Evolutionary conservation across 805 yeast genomes (phyloP).

Genomic region (Cyberlindnera galapagoensis): DNA sequence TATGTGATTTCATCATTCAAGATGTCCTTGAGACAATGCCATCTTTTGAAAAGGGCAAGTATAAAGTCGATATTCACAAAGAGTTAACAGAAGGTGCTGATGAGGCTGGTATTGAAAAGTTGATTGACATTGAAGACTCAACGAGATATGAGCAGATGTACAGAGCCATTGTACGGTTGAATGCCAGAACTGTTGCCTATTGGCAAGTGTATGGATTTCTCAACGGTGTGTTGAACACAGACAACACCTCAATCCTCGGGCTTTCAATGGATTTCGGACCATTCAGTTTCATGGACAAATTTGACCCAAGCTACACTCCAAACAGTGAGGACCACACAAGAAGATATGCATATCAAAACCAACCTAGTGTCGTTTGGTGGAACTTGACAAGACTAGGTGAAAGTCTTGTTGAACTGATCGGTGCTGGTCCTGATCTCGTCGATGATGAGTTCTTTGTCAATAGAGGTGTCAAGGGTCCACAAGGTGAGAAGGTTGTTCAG

Average conservation of each 20-base stretch:
- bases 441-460: slow-evolving; percentile 35
- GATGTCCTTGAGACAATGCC: slow-evolving; percentile 44
- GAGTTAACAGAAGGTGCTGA: slow-evolving; percentile 21
- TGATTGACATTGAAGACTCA: slow-evolving; percentile 28
- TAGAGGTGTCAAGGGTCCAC: slow-evolving; percentile 41
- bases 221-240: slow-evolving; percentile 93
- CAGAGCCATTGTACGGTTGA: slow-evolving; percentile 61
- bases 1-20: slow-evolving; percentile 69
- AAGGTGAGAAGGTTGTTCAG: slow-evolving; percentile 37
- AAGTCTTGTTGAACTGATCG: slow-evolving; percentile 72
- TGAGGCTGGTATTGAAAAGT: slow-evolving; percentile 3
- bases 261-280: slow-evolving; percentile 93
- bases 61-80: slow-evolving; percentile 17
- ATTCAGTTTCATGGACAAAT: slow-evolving; percentile 82
- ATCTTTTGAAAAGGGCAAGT: slow-evolving; percentile 18
- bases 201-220: slow-evolving; percentile 92
- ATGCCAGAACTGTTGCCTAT: slow-evolving; percentile 70
- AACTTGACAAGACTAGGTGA: slow-evolving; percentile 82
- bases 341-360: slow-evolving; percentile 76
- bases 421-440: slow-evolving; percentile 54
- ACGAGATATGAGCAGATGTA: slow-evolving; percentile 67
- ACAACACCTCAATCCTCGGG: slow-evolving; percentile 87
- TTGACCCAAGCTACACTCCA: slow-evolving; percentile 77
- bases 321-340: slow-evolving; percentile 75
- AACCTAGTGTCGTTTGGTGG: slow-evolving; percentile 91